Base-by-base conservation (phyloP, 306 rosid genomes). In the Luffa aegyptiaca region DNA sequence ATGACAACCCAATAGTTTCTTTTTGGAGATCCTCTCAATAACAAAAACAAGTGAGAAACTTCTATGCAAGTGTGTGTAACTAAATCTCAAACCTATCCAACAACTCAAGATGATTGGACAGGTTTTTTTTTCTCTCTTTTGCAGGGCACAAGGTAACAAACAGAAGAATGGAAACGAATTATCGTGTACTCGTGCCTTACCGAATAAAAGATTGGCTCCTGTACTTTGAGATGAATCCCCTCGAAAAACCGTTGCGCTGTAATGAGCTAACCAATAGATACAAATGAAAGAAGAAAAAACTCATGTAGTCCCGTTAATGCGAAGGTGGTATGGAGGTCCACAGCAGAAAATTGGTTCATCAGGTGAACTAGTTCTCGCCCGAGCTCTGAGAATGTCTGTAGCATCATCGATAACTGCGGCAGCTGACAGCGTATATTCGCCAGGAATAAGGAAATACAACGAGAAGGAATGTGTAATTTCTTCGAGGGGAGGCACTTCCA, bases 271-370 rank as follows among this genome's bases (percentile, higher is more conserved):
- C 77, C 80, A 31, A 41, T 61, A 13, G 57, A 44, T 55, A 35
- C 33, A 9, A 16, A 39, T 31, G 33, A 33, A 33, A 20, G 55
- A 61, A 68, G 84, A 44, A 68, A 45, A 65, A 44, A 41, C 16
- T 84, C 83, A 93, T 1, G 87, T 84, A 76, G 88, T 88, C 18
- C 97, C 98, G 53, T 82, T 85, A 75, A 90, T 92, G n/a, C 86
- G 88, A 53, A 91, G 89, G 56, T 90, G 97, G 84, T 90, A 95
- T 3, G 97, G 97, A 26, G 97, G 98, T 55, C 99, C 99, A 1
- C 96, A 90, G 53, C 97, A 93, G 91, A 95, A 89, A 57, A 95
- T 95, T 2, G 98, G 94, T 85, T 90, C 99, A 8, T 89, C 91
- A 0, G 94, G 85, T 8, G 90, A 90, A 46, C 81, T 79, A 37